Conservation (phyloP, 78 protist genomes). For the Neovahlkampfia damariscottae region DNA sequence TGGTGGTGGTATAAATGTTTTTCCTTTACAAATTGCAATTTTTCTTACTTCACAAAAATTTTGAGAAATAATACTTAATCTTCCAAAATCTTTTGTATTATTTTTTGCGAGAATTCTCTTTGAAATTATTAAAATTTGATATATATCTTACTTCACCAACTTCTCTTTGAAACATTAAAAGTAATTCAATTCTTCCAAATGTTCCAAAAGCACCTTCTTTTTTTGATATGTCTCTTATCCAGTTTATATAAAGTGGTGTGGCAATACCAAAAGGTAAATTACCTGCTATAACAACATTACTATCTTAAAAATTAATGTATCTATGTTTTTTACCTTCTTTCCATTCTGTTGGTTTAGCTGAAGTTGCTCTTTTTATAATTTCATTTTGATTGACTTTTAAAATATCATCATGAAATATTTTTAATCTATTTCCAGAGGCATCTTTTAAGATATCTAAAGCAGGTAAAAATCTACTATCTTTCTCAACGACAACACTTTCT, state of each 20-base stretch:
- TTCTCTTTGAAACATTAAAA: slow-evolving; percentile 50
- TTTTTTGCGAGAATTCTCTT: background rate
- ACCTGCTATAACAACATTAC: slow-evolving; percentile 30
- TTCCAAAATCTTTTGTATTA: background rate
- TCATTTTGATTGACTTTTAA: slow-evolving; percentile 20
- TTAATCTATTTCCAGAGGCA: slow-evolving; percentile 21
- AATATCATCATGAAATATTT: slow-evolving; percentile 38
- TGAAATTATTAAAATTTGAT: no score
- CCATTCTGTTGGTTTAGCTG: no score
- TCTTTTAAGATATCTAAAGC: slow-evolving; percentile 38
- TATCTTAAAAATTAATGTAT: background rate
- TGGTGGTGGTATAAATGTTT: slow-evolving; percentile 51
- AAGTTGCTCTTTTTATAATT: background rate
- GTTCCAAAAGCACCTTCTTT: slow-evolving; percentile 11
- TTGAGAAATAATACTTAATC: background rate
- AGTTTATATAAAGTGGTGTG: slow-evolving; percentile 44
- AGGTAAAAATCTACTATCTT: slow-evolving; percentile 43
- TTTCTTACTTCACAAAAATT: background rate
- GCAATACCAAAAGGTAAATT: slow-evolving; percentile 54
- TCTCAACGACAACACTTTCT: slow-evolving; percentile 39
- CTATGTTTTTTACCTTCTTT: no score
- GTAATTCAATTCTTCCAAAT: slow-evolving; percentile 35
- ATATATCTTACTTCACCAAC: slow-evolving; percentile 18
- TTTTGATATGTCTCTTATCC: slow-evolving; percentile 31
- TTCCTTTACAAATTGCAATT: background rate